Evolutionary conservation across 1,284 basidiomycete species (phyloP), one percentile per base, ranked within the genome.

Genomic region (Apiotrichum akiyoshidainum): DNA sequence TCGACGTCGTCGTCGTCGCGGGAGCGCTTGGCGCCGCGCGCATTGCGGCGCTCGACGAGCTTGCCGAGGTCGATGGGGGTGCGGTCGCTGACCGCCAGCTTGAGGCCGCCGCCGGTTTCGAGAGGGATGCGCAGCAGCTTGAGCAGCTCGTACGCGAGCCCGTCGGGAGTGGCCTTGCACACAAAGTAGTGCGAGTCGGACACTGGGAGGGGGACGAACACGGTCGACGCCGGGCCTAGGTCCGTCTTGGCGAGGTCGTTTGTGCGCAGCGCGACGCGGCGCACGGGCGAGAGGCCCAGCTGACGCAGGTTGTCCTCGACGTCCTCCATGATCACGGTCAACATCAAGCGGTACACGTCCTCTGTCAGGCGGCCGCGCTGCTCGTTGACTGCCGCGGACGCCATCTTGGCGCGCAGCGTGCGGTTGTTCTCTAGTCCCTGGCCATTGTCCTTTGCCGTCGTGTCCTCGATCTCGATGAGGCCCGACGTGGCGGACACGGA

Each of bases 201-300:
- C 2, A 69, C 65, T 0, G 74, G 70, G 1, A 78, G 55, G 1
- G 72, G 69, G 3, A 75, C 66, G 49, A 73, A 75, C 16, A 75
- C 64, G 5, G 71, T 69, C 1, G 74, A 65, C 9, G 67, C 65
- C 2, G 71, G 68, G 46, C 70, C 69, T 1, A 76, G 55, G 34
- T 75, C 70, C 33, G 68, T 67, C 60, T 70, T 71, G 17, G 66
- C 58, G n/a, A 75, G 59, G 47, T 75, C 74, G 68, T 70, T 66
- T 1, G 67, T 64, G 14, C 69, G 66, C 11, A 76, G 58, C 4
- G 70, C 61, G 9, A 75, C 52, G n/a, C 70, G 61, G 2, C 74
- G 68, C 6, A 63, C 55, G 5, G 74, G 74, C 16, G 58, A 40
- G 58, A 68, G 69, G 2, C 74, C 74, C 8, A 75, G 58, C 35